Conservation (phyloP, 2,329 filamentous ascomycete species). For the Aureobasidium musti region DNA sequence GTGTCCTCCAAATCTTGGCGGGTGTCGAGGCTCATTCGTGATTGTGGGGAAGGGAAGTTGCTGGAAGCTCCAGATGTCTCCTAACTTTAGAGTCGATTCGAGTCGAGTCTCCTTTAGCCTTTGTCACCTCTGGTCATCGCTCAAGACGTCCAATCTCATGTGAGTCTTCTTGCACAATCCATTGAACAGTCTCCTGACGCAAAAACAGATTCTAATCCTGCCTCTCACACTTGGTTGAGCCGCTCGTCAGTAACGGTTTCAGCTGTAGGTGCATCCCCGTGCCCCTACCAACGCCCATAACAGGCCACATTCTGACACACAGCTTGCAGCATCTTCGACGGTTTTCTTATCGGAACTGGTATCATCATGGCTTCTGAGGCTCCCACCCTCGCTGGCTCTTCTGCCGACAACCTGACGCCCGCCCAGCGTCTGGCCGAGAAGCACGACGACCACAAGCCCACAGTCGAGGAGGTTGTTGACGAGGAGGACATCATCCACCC, state of each 20-base stretch:
- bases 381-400: conserved; percentile 32
- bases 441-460: conserved; percentile 61
- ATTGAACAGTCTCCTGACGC: not conserved
- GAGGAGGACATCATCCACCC: conserved; percentile 69
- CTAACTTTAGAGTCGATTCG: conserved; percentile 2
- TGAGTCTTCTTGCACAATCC: not conserved
- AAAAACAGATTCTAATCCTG: not conserved
- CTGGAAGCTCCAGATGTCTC: conserved; percentile 20
- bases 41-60: conserved; percentile 25
- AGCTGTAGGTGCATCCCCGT: conserved; percentile 21
- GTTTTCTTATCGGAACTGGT: conserved; percentile 28
- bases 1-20: conserved; percentile 24
- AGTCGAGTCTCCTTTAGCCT: conserved; percentile 9
- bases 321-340: conserved; percentile 21
- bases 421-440: conserved; percentile 57
- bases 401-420: conserved; percentile 46
- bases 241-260: conserved; percentile 25
- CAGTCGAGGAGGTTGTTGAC: conserved; percentile 78
- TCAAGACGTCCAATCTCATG: conserved; percentile 14
- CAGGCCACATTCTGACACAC: not conserved
- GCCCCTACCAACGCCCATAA: not conserved
- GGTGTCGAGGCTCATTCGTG: not conserved
- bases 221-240: conserved; percentile 6
- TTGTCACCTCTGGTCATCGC: conserved; percentile 15
- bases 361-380: conserved; percentile 28